Base-by-base conservation (phyloP, 1,139 yeast species). In the Yamadazyma taylorii region DNA sequence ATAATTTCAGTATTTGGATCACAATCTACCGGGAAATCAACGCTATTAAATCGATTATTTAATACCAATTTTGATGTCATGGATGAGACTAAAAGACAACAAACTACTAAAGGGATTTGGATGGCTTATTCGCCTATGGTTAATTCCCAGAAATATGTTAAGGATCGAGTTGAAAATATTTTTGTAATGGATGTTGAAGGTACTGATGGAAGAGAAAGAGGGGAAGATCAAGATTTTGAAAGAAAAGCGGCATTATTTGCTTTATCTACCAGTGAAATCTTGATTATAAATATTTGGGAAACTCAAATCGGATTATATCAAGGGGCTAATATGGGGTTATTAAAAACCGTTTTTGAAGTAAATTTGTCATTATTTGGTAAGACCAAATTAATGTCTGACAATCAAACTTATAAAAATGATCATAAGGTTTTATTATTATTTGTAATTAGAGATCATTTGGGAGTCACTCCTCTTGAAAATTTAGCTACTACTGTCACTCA, bases 161-260 rank as follows among this genome's bases (percentile, higher is more conserved):
- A 44, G 12, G 40, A 53, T 48, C 55, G 48, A 30, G 43, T 40
- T 14, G 61, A 60, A 33, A 75, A 73, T 47, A 68, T 89, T n/a
- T 75, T 89, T 49, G 95, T 92, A 2, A 75, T 92, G 78, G 98
- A 92, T 58, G 97, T 92, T 14, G 98, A 92, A 63, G 98, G 98
- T 32, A 89, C 97, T 2, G 98, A 92, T 63, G 98, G 98, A 33
- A 76, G 97, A 46, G 98, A 92, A 62, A 76, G 97, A 41, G 98
- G 98, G 12, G 98, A 92, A 52, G 98, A 92, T 60, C 97, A 92
- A 60, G 98, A 92, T 60, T 92, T 92, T 61, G 98, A 92, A 61
- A 76, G 98, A 42, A 92, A 92, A 55, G 90, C 97, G 2, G 97
- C 98, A 0, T 66, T 94, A 35, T 92, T 92, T 70, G 97, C 98